Percentiles rank a stretch among this genome's conserved stretches.
phyloP scores from a whole-genome alignment of 257 asterid species.

The Penstemon davidsonii region DNA sequence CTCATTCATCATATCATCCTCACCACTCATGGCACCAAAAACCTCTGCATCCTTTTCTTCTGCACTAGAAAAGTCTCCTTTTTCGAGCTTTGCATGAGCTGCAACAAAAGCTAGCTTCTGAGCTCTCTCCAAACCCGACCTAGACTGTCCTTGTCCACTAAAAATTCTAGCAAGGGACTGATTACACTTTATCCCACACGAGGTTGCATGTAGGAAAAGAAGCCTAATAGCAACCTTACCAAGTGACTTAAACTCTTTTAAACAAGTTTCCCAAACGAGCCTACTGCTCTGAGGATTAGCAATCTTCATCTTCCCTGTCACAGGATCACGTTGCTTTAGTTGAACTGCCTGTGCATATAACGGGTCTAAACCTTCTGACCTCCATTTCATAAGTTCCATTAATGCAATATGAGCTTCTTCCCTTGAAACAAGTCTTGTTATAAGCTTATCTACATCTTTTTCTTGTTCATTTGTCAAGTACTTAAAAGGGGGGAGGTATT shows the following conservation, averaged over 20 bases:
- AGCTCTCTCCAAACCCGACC: constrained; percentile 56
- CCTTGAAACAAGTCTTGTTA: constrained; percentile 57
- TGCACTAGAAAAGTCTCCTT: constrained; percentile 46
- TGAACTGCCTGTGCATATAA: constrained; percentile 89
- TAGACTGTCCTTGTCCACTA: constrained; percentile 44
- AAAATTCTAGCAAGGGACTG: constrained; percentile 56
- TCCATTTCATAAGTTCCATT: constrained; percentile 91
- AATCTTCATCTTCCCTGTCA: constrained; percentile 76
- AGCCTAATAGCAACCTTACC: constrained; percentile 81
- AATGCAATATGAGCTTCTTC: constrained; percentile 75
- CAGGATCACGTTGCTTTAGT: constrained; percentile 66
- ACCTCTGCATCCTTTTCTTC: constrained; percentile 69
- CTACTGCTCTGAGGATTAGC: constrained; percentile 89
- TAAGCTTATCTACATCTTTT: constrained; percentile 70
- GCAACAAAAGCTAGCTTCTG: constrained; percentile 73
- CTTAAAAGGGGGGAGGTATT: constrained; percentile 83
- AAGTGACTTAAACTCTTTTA: constrained; percentile 59
- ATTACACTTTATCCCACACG: constrained; percentile 57
- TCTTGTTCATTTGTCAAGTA: constrained; percentile 75
- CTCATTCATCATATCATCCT: constrained; percentile 63
- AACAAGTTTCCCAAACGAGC: constrained; percentile 83
- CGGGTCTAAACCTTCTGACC: constrained; percentile 83
- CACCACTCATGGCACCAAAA: constrained; percentile 44
- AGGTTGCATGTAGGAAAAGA: constrained; percentile 83
- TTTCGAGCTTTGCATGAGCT: constrained; percentile 69